Evolutionary conservation across 345 rosid species (phyloP), one percentile per base, ranked within the genome.

Genomic region (Jatropha curcas): DNA sequence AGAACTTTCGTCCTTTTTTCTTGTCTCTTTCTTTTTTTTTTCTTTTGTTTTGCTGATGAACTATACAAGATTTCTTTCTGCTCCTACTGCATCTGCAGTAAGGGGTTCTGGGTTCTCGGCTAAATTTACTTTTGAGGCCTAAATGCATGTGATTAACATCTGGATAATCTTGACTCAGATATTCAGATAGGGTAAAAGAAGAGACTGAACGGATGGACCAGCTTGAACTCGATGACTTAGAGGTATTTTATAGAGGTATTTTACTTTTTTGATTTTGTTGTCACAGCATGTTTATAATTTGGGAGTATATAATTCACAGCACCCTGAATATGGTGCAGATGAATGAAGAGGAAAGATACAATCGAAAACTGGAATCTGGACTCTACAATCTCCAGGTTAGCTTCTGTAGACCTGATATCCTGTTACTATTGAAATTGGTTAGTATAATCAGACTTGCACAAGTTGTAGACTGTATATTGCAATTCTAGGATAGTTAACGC

Each of bases 211-310:
- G 90, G 71, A 57, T 90, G 72, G 86, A 89, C 68, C 74, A 84
- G 71, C 90, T 90, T 70, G 92, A 95, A 78, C 83, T 89, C 67
- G 98, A 92, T 80, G 99, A 91, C 78, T 83, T 92, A 28, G 97
- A 92, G 98, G 99, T 94, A n/a, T n/a, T n/a, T n/a, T n/a, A n/a
- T 92, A 28, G 97, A 92, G 98, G 99, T 94, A 69, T 60, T 60
- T 71, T 28, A 70, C 41, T 67, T 67, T 25, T 62, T 52, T 63
- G 65, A 35, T 19, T 71, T 35, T 53, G 22, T 13, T 24, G 52
- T 65, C 19, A 61, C 56, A 33, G 71, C 33, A 8, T 52, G 39
- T 75, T 61, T 61, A 5, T 35, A 37, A 57, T 60, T 46, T 74
- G 69, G 68, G 53, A 74, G 27, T 57, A 45, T 50, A 50, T 58